Percentiles rank a stretch among this genome's conserved stretches.
phyloP scores from a whole-genome alignment of 2,329 filamentous ascomycete genomes.

The Diaporthe sp. region DNA sequence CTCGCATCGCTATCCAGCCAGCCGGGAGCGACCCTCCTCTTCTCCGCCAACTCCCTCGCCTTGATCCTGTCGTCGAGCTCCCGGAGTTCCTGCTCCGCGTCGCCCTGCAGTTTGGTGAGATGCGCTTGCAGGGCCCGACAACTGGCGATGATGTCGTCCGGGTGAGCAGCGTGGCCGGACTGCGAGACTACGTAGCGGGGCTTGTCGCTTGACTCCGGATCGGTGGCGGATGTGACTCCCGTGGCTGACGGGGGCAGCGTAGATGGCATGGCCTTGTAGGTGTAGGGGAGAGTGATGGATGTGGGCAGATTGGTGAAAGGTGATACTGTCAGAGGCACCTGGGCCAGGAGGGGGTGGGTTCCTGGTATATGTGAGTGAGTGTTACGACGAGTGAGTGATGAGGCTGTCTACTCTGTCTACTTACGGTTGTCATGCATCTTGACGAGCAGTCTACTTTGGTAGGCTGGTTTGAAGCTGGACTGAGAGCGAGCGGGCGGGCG shows the following conservation, averaged over 20 bases:
- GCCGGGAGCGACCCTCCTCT: conserved; percentile 82
- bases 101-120: conserved; percentile 76
- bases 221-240: conserved; percentile 60
- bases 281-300: conserved; percentile 93
- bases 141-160: conserved; percentile 86
- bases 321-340: conserved; percentile 93
- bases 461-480: neutral
- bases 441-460: neutral
- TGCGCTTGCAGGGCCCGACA: conserved; percentile 85
- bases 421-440: conserved; percentile 57
- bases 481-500: neutral
- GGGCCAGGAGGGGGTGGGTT: conserved; percentile 88
- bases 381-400: neutral
- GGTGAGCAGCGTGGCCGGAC: conserved; percentile 86
- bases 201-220: conserved; percentile 58
- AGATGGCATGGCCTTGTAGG: conserved; percentile 91
- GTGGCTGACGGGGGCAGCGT: conserved; percentile 83
- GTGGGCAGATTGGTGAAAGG: conserved; percentile 93
- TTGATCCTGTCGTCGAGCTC: conserved; percentile 78
- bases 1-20: conserved; percentile 83
- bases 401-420: conserved; percentile 40
- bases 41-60: conserved; percentile 81
- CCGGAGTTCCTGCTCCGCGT: conserved; percentile 76
- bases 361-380: conserved; percentile 60
- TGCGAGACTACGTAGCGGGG: conserved; percentile 82